A percentile compares a stretch with the other conserved stretches of the same genome.
Evolutionary conservation across 2,329 filamentous ascomycete genomes (phyloP).

Genomic region (Hortaea werneckii): DNA sequence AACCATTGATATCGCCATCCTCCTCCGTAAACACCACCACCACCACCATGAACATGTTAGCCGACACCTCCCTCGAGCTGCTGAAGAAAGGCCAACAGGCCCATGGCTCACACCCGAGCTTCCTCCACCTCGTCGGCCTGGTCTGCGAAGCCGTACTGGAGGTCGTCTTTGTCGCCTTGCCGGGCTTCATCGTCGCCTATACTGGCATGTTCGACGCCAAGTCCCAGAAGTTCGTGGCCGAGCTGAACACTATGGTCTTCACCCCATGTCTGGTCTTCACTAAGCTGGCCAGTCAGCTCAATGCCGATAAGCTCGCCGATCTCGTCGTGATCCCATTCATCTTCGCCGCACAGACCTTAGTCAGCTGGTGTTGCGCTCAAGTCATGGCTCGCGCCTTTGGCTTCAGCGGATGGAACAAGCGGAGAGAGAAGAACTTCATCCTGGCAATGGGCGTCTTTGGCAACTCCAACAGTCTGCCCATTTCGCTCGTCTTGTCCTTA

Average conservation of each 20-base stretch:
- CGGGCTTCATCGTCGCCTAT: conserved; percentile 83
- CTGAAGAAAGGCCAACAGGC: conserved; percentile 3
- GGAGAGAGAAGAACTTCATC: conserved; percentile 84
- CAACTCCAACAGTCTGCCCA: conserved; percentile 95
- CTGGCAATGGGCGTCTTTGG: conserved; percentile 96
- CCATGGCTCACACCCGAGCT: conserved; percentile 46
- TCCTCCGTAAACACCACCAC: conserved; percentile 20
- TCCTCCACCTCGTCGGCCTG: conserved; percentile 62
- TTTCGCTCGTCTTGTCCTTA: conserved; percentile 87
- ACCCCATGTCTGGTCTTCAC: conserved; percentile 97
- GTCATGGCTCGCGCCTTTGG: conserved; percentile 63
- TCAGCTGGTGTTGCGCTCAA: conserved; percentile 72
- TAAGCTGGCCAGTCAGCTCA: conserved; percentile 90
- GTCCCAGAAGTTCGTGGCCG: conserved; percentile 91
- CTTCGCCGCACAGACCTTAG: conserved; percentile 74
- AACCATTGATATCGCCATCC: conserved; percentile 4
- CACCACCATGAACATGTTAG: conserved; percentile 20
- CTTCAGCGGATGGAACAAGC: conserved; percentile 44
- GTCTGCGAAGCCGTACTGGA: conserved; percentile 93
- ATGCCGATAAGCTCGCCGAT: conserved; percentile 78
- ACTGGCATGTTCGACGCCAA: conserved; percentile 91
- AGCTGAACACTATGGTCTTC: conserved; percentile 91
- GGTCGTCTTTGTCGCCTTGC: conserved; percentile 87
- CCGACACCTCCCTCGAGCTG: conserved; percentile 19
- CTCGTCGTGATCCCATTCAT: conserved; percentile 92